Base-by-base conservation (phyloP, 2,329 filamentous ascomycete species). In the Fusarium sp. region DNA sequence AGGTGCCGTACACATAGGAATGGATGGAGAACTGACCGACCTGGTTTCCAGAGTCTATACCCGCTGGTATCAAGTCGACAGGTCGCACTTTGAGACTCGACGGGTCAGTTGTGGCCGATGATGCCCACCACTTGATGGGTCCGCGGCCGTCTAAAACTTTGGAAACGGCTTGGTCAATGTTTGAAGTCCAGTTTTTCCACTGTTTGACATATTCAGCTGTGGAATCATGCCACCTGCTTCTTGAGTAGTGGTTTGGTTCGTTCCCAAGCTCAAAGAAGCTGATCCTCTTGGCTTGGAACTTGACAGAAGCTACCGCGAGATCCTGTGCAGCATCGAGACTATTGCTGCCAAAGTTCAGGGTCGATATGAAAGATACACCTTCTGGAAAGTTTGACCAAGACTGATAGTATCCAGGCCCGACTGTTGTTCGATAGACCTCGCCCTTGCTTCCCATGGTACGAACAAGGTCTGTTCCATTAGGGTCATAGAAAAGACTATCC, bases 401-500 rank as follows among this genome's bases (percentile, higher is more conserved):
- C 25, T 54, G 22, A 15, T 47, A 54, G 12, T 54, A 54, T 8
- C 34, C 51, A 28, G 51, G 51, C 5, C 51, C 51, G 9, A 54
- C 28, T 2, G 42, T 54, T 6, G 51, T 54, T 12, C 51, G 43
- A 26, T 54, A 54, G n/a, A 54, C 29, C 15, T 54, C 51, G 3
- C 63, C 61, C 3, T 47, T 60, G 8, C 42, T 36, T 7, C 53
- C 62, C 32, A 57, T 64, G n/a, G 61, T 62, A n/a, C 63, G 57
- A 31, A 64, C 63, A 0, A 47, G 39, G 12, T 64, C 61, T 0
- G 29, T 47, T 9, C 58, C 63, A 7, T 52, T 38, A 5, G 61
- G 61, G 12, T 64, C 63, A 5, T 62, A 66, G 7, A 64, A 32
- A 45, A 66, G 50, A 34, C 63, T 64, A 44, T 66, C 63, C 61